A percentile compares a stretch with the other conserved stretches of the same genome.
These are phyloP conservation scores for Fraxinus ornus DNA, from an alignment of 305 asterid genomes.

Conservation along the genomic window DNA sequence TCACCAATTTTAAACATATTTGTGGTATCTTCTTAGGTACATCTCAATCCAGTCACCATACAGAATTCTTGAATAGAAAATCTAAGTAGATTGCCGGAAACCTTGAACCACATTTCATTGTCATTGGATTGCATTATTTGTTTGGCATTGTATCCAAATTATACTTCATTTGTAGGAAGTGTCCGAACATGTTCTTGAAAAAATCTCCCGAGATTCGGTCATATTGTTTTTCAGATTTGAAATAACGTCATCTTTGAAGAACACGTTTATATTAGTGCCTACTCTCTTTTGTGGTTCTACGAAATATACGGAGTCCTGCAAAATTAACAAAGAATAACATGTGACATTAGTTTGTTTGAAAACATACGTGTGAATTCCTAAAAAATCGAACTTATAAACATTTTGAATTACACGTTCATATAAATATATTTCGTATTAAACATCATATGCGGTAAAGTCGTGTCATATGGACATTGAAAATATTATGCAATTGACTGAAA, in stretches of 20 bases:
- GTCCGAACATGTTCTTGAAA: not conserved
- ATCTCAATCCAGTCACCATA: not conserved
- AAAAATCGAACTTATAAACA: too few relatives aligned
- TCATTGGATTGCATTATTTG: not conserved
- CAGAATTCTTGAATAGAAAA: not conserved
- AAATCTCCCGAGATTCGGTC: not conserved
- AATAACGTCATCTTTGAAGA: not conserved
- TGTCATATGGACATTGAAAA: not conserved
- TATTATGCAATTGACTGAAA: too few relatives aligned
- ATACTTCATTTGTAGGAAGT: not conserved
- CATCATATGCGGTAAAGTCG: too few relatives aligned
- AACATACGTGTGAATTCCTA: too few relatives aligned
- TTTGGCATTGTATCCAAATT: not conserved
- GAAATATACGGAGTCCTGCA: too few relatives aligned
- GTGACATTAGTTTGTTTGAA: too few relatives aligned
- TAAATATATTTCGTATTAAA: too few relatives aligned
- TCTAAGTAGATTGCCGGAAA: not conserved
- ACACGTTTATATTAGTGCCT: not conserved
- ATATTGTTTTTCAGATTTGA: not conserved
- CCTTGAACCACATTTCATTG: not conserved
- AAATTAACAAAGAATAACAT: too few relatives aligned
- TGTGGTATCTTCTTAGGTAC: not conserved
- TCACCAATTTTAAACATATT: not conserved
- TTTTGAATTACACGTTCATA: too few relatives aligned
- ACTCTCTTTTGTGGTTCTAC: not conserved